Evolutionary conservation across 2,329 filamentous ascomycete genomes (phyloP), one percentile per base, ranked within the genome.

Genomic region (Colletotrichum destructivum): DNA sequence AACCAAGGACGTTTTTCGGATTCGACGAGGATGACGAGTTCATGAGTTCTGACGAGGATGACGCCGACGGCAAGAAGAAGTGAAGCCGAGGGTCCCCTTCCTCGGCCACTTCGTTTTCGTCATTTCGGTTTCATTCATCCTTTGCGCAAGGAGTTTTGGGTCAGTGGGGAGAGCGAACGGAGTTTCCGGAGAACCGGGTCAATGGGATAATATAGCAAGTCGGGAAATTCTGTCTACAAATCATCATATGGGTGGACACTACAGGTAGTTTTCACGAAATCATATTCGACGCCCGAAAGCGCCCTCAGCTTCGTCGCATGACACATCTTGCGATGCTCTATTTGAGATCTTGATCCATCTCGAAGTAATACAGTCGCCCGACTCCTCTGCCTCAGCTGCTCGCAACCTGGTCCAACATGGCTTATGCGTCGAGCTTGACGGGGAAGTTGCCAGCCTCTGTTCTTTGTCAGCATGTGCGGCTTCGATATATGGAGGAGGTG

Each of bases 11-110:
- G 0, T 94, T 95, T 77, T 93, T 92, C 76, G 93, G 93, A 0
- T 96, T 95, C 82, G 93, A 95, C 73, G 92, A 95, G 44, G 92
- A 94, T 65, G 92, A 95, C 57, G 91, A 93, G 76, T 92, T 92
- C 74, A 90, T 92, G 88, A 92, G 90, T 76, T 91, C 88, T 12
- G 88, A 89, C 62, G 88, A 91, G n/a, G 90, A 91, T 44, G 87
- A 88, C 15, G 82, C 84, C 7, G 80, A 83, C 35, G 76, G 42
- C 23, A 69, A 55, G 64, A 61, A 66, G 8, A 63, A 69, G 52
- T 68, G 26, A 69, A 16, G 3, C 2, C 7, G 13, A 31, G 16
- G 4, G 4, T 23, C 35, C n/a, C 26, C 6, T 51, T 57, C 26
- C 7, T n/a, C 44, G 35, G n/a, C 6, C 13, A 44, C 55, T 44